These are phyloP conservation scores for Botrytis porri DNA, from an alignment of 2,329 filamentous ascomycete species.

Conservation along the genomic window DNA sequence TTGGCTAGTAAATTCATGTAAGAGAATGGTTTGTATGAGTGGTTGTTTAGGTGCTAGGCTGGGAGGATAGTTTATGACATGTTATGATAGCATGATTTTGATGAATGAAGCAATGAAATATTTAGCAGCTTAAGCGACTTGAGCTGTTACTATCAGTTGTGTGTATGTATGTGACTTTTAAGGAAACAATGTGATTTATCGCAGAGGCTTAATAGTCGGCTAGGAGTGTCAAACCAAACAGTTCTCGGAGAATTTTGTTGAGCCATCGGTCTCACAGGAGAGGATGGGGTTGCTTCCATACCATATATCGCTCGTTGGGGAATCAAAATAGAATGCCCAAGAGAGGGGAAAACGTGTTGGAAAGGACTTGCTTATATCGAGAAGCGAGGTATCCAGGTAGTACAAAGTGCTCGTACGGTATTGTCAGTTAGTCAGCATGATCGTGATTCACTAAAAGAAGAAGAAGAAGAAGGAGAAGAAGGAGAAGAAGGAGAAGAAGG, in stretches of 20 bases:
- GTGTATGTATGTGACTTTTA: background rate
- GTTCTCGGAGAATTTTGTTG: background rate
- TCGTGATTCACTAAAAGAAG: background rate
- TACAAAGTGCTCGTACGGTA: background rate
- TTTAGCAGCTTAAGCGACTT: background rate
- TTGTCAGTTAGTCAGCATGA: background rate
- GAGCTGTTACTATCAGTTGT: background rate
- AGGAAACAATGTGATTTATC: background rate
- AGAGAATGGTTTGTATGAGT: background rate
- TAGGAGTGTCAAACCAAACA: background rate
- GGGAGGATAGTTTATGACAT: background rate
- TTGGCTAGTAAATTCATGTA: constrained; percentile 60
- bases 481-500: too few relatives aligned
- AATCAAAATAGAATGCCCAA: background rate
- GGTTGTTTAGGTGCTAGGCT: background rate
- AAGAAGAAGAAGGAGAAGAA: too few relatives aligned
- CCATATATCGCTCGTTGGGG: background rate
- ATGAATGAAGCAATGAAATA: background rate
- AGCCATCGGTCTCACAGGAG: background rate
- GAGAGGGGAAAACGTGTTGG: background rate
- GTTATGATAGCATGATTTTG: background rate
- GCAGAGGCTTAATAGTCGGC: background rate
- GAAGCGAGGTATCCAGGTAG: too few relatives aligned
- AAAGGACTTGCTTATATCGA: too few relatives aligned
- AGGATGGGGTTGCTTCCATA: background rate